Percentiles rank a stretch among this genome's conserved stretches.
phyloP scores from a whole-genome alignment of 805 yeast genomes.

The Candida manassasensis region DNA sequence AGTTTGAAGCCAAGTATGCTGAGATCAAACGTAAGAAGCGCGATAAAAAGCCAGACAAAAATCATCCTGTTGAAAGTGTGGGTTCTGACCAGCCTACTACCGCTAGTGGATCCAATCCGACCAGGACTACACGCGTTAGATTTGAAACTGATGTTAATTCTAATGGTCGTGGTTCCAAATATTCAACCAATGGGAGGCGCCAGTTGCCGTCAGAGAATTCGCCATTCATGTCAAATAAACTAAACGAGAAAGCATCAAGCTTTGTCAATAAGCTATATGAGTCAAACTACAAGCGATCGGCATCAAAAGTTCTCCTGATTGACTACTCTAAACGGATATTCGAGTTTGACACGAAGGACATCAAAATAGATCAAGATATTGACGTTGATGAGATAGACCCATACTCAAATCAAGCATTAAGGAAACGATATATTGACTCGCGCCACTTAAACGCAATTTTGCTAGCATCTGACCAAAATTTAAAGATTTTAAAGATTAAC shows the following conservation, averaged over 20 bases:
- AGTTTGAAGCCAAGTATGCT: slow-evolving; percentile 20
- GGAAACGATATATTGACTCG: slow-evolving; percentile 43
- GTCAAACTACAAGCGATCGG: slow-evolving; percentile 7
- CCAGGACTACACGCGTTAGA: no score
- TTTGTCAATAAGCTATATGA: slow-evolving; percentile 18
- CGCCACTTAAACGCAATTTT: slow-evolving; percentile 34
- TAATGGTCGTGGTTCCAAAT: no score
- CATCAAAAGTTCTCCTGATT: slow-evolving; percentile 8
- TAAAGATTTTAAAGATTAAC: slow-evolving; percentile 53
- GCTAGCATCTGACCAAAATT: slow-evolving; percentile 24
- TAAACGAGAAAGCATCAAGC: slow-evolving; percentile 9
- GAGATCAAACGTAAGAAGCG: slow-evolving; percentile 7
- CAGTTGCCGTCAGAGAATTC: no score
- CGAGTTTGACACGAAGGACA: slow-evolving; percentile 17
- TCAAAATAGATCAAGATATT: background rate
- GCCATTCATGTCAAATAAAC: slow-evolving; percentile 4
- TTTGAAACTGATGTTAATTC: no score
- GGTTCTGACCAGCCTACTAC: no score
- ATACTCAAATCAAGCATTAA: slow-evolving; percentile 14
- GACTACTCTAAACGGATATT: slow-evolving; percentile 22
- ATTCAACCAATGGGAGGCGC: no score
- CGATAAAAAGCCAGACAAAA: background rate
- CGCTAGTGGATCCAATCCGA: no score
- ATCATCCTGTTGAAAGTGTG: no score
- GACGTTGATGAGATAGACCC: slow-evolving; percentile 18